phyloP scores from a whole-genome alignment of 345 rosid species.

The Moringa oleifera region DNA sequence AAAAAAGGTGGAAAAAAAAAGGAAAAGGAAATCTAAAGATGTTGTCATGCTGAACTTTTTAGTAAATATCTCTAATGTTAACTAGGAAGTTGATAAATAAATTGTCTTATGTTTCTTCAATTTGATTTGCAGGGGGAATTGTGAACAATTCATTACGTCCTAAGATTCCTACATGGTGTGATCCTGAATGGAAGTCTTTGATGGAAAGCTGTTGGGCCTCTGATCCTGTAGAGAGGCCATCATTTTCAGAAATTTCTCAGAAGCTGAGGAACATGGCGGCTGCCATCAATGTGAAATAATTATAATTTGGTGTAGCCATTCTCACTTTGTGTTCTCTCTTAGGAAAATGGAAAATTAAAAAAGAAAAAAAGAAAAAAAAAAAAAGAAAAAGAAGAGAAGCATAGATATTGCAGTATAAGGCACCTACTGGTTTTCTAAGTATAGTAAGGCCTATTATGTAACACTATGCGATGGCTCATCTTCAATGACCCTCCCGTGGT shows the following conservation, averaged over 20 bases:
- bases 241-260: slow-evolving; percentile 83
- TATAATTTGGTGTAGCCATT: slow-evolving; percentile 4
- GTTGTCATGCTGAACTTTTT: not conserved
- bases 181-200: slow-evolving; percentile 93
- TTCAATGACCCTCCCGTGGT: slow-evolving; percentile 10
- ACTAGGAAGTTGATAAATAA: no score
- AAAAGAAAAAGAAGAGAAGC: slow-evolving; percentile 4
- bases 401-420: slow-evolving; percentile 16
- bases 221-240: slow-evolving; percentile 88
- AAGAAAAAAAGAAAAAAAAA: slow-evolving; percentile 9
- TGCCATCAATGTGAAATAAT: slow-evolving; percentile 77
- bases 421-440: slow-evolving; percentile 10
- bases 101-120: not conserved
- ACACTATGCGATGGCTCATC: slow-evolving; percentile 21
- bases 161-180: slow-evolving; percentile 90
- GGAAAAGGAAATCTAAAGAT: not conserved
- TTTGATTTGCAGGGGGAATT: slow-evolving; percentile 66
- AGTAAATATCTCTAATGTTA: no score
- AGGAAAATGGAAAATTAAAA: slow-evolving; percentile 12
- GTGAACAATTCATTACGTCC: slow-evolving; percentile 93
- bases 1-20: no score
- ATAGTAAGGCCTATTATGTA: slow-evolving; percentile 23
- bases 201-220: slow-evolving; percentile 93
- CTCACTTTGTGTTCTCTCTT: slow-evolving; percentile 14
- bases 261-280: slow-evolving; percentile 96